A percentile compares a stretch with the other conserved stretches of the same genome.
Conservation (phyloP, 140 eudicot genomes). For the Stevia rebaudiana region DNA sequence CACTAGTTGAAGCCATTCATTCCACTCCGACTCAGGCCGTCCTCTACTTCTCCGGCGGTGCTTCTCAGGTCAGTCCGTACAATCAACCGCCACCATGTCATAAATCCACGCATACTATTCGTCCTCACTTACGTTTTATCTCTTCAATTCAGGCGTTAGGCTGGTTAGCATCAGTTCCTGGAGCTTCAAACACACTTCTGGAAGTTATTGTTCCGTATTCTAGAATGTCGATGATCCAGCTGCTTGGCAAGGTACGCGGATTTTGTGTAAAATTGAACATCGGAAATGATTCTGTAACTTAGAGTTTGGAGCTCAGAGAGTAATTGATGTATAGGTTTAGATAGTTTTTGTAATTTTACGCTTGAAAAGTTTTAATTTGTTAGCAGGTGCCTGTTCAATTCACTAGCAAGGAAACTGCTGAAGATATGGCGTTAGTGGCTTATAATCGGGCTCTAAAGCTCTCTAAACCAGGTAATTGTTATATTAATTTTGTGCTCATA, state of each 20-base stretch:
- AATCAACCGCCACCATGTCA: neutral
- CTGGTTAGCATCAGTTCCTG: conserved; percentile 82
- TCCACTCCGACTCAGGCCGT: conserved; percentile 86
- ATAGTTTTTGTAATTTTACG: neutral
- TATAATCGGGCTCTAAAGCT: conserved; percentile 86
- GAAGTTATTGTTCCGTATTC: conserved; percentile 90
- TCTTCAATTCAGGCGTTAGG: conserved; percentile 48
- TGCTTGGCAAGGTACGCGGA: conserved; percentile 63
- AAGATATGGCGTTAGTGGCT: conserved; percentile 83
- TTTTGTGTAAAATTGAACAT: neutral
- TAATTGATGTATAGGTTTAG: neutral
- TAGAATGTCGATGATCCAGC: conserved; percentile 79
- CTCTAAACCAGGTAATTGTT: conserved; percentile 61
- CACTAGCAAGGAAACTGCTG: conserved; percentile 64
- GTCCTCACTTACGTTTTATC: neutral
- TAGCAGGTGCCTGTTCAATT: conserved; percentile 64
- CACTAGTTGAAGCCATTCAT: conserved; percentile 78
- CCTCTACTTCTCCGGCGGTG: conserved; percentile 79
- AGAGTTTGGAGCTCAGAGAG: neutral
- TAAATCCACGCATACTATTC: neutral
- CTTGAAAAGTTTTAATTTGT: neutral
- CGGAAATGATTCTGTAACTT: neutral
- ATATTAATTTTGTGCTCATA: neutral
- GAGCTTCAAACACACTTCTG: conserved; percentile 86
- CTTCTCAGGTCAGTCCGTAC: conserved; percentile 57